Conservation (phyloP, 2,329 filamentous ascomycete species). For the Cladophialophora bantiana region DNA sequence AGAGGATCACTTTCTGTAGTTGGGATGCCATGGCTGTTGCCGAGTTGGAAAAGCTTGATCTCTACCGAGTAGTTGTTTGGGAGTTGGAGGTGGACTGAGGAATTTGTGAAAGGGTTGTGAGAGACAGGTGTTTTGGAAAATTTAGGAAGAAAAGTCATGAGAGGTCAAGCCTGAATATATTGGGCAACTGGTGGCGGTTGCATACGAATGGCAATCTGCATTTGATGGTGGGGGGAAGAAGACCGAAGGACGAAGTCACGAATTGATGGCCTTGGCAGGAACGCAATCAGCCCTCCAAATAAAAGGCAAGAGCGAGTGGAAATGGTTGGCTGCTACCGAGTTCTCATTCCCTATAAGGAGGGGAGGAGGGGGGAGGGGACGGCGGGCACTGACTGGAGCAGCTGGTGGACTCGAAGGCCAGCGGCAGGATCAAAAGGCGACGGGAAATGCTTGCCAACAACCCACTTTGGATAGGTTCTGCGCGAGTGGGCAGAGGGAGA, state of each 20-base stretch:
- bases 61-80: not conserved
- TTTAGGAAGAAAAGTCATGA: not conserved
- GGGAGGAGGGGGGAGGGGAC: not conserved
- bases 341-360: not conserved
- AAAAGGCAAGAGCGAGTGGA: constrained; percentile 3
- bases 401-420: too few relatives aligned
- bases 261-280: not conserved
- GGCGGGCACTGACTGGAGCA: not conserved
- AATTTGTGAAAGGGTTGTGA: not conserved
- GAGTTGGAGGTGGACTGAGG: not conserved
- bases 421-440: too few relatives aligned
- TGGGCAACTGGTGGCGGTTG: too few relatives aligned
- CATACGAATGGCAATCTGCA: not conserved
- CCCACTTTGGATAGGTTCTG: not conserved
- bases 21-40: constrained; percentile 53
- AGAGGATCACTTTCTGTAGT: constrained; percentile 64
- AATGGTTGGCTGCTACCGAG: not conserved
- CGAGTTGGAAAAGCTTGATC: not conserved
- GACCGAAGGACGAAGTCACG: not conserved
- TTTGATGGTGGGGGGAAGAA: not conserved
- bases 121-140: not conserved
- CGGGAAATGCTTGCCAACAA: too few relatives aligned
- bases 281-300: too few relatives aligned
- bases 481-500: not conserved
- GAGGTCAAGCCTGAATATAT: too few relatives aligned